These are phyloP conservation scores for Diplosphaera chodatii DNA, from an alignment of 139 green algal genomes.

Conservation along the genomic window DNA sequence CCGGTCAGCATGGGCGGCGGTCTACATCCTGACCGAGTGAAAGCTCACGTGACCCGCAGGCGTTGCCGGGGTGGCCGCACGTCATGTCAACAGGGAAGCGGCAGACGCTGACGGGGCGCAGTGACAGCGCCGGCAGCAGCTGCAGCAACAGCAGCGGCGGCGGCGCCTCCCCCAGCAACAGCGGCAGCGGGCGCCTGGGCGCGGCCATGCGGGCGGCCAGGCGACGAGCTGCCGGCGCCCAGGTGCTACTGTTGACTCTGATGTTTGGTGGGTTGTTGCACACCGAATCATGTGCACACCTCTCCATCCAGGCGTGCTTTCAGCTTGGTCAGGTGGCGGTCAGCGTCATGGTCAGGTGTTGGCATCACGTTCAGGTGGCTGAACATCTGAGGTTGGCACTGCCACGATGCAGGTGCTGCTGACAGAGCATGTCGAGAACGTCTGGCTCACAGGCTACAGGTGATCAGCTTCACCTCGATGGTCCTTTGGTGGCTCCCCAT, in stretches of 20 bases:
- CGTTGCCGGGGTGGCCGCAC: constrained; percentile 54
- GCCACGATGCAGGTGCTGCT: constrained; percentile 58
- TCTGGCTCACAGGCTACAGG: constrained; percentile 46
- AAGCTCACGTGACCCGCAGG: constrained; percentile 13
- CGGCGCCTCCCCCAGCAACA: constrained; percentile 1
- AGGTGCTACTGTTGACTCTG: constrained; percentile 57
- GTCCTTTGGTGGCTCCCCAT: no score
- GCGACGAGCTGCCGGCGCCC: constrained; percentile 30
- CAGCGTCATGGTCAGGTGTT: no score
- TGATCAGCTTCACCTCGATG: no score
- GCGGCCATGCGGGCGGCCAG: constrained; percentile 25
- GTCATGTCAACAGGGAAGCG: constrained; percentile 56
- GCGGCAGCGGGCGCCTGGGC: constrained; percentile 1
- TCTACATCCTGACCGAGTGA: background rate
- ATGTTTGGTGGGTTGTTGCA: no score
- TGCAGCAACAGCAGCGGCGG: background rate
- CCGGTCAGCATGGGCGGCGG: background rate
- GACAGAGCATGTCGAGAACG: constrained; percentile 42
- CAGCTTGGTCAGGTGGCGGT: no score
- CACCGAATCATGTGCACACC: no score
- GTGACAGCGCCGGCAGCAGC: constrained; percentile 10
- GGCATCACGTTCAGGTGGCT: no score
- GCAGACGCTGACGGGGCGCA: constrained; percentile 19
- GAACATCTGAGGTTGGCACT: no score
- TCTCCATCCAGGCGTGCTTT: no score